Evolutionary conservation across 768 basidiomycete genomes (phyloP).

Genomic region (Phallus indusiatus): DNA sequence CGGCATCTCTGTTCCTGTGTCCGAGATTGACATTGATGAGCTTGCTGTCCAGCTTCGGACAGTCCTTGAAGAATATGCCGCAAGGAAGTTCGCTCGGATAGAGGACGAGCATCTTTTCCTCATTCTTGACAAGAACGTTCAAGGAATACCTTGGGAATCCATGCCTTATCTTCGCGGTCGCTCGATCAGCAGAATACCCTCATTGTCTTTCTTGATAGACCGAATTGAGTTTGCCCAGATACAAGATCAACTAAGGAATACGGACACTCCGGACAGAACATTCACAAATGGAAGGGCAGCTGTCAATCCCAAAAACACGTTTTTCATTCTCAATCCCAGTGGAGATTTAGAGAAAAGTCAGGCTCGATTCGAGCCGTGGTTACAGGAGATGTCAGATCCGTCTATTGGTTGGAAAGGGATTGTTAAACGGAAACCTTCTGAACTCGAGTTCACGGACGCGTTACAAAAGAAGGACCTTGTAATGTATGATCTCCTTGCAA

Average conservation of each 20-base stretch:
- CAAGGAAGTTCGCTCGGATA: constrained; percentile 21
- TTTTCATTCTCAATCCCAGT: constrained; percentile 85
- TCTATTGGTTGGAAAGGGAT: constrained; percentile 76
- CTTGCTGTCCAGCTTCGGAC: constrained; percentile 77
- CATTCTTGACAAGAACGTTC: constrained; percentile 81
- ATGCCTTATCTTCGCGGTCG: constrained; percentile 76
- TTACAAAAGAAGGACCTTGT: constrained; percentile 71
- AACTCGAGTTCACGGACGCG: constrained; percentile 73
- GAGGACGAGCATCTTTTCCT: constrained; percentile 74
- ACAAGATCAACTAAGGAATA: constrained; percentile 23
- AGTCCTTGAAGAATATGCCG: constrained; percentile 63
- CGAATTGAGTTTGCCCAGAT: constrained; percentile 54
- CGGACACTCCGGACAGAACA: neutral
- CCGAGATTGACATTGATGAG: constrained; percentile 88
- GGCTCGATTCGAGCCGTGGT: constrained; percentile 71
- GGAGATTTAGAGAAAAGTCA: constrained; percentile 84
- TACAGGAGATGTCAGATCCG: constrained; percentile 49
- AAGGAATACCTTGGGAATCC: constrained; percentile 92
- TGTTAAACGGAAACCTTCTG: constrained; percentile 64
- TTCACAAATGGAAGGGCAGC: constrained; percentile 34
- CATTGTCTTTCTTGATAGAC: constrained; percentile 79
- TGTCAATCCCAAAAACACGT: constrained; percentile 62
- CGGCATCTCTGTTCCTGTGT: constrained; percentile 77
- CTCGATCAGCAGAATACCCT: constrained; percentile 90
- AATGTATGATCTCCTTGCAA: constrained; percentile 50